Evolutionary conservation across 306 rosid species (phyloP).

Genomic region (Mimosa bimucronata): DNA sequence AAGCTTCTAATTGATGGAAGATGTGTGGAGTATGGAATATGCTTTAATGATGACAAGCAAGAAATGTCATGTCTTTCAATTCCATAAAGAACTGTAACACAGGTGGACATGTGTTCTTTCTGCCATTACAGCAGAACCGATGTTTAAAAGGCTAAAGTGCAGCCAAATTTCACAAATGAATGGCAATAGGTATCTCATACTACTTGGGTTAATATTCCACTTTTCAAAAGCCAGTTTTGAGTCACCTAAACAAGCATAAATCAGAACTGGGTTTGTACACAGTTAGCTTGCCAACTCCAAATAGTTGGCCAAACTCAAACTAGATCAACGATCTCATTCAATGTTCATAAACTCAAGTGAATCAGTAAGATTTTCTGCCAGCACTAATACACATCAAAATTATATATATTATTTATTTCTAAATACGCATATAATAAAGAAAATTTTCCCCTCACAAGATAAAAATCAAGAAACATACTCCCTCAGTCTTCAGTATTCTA

Average conservation of each 20-base stretch:
- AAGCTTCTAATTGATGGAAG: slow-evolving; percentile 1
- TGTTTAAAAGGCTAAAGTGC: slow-evolving; percentile 9
- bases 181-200: slow-evolving; percentile 11
- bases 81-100: slow-evolving; percentile 24
- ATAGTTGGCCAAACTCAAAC: neutral
- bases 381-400: slow-evolving; percentile 23
- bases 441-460: slow-evolving; percentile 21
- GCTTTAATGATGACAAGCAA: neutral
- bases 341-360: slow-evolving; percentile 12
- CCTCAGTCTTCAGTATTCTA: slow-evolving; percentile 88
- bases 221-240: neutral
- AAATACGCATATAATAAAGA: slow-evolving; percentile 19
- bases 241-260: neutral
- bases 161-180: slow-evolving; percentile 24
- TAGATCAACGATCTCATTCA: slow-evolving; percentile 19
- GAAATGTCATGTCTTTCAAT: neutral
- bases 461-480: slow-evolving; percentile 65
- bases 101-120: slow-evolving; percentile 11
- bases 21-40: neutral
- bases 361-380: neutral
- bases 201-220: neutral
- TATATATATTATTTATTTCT: slow-evolving; percentile 18
- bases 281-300: neutral
- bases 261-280: neutral
- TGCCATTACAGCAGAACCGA: slow-evolving; percentile 18